These are phyloP conservation scores for Penicillium sp. DNA, from an alignment of 2,329 filamentous ascomycete species.

Conservation along the genomic window DNA sequence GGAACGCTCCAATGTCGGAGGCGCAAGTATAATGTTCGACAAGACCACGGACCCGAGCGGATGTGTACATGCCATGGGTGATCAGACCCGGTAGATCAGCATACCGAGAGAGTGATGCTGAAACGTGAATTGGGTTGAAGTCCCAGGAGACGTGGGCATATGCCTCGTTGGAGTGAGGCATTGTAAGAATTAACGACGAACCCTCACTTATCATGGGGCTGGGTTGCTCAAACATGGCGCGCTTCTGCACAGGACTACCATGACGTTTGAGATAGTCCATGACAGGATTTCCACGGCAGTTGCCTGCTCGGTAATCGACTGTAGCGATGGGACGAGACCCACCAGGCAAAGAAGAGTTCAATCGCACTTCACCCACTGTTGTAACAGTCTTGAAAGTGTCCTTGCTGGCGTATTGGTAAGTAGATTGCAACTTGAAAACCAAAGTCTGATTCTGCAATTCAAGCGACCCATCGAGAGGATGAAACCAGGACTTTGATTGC, in stretches of 20 bases:
- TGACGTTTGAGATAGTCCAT: conserved; percentile 91
- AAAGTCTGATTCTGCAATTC: conserved; percentile 1
- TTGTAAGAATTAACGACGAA: conserved; percentile 88
- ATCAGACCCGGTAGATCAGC: conserved; percentile 94
- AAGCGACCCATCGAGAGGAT: background rate
- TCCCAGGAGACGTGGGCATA: conserved; percentile 98
- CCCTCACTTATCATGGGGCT: background rate
- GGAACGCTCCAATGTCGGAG: conserved; percentile 92
- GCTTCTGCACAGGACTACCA: conserved; percentile 72
- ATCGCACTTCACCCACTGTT: conserved; percentile 2
- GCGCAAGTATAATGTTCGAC: conserved; percentile 70
- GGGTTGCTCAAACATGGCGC: conserved; percentile 61
- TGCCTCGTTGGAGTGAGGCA: conserved; percentile 96
- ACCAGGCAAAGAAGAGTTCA: conserved; percentile 1
- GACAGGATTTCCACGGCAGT: conserved; percentile 91
- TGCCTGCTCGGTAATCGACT: conserved; percentile 87
- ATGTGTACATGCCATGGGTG: conserved; percentile 99
- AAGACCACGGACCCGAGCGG: conserved; percentile 86
- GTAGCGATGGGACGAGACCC: conserved; percentile 56
- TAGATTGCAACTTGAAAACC: conserved; percentile 1
- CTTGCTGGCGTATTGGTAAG: conserved; percentile 3
- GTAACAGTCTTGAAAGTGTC: conserved; percentile 3
- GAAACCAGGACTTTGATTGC: conserved; percentile 1
- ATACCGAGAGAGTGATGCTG: conserved; percentile 90
- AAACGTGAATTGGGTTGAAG: conserved; percentile 98